Evolutionary conservation across 192 early-diverging fungal species (phyloP).

Genomic region (Umbelopsis isabellina): DNA sequence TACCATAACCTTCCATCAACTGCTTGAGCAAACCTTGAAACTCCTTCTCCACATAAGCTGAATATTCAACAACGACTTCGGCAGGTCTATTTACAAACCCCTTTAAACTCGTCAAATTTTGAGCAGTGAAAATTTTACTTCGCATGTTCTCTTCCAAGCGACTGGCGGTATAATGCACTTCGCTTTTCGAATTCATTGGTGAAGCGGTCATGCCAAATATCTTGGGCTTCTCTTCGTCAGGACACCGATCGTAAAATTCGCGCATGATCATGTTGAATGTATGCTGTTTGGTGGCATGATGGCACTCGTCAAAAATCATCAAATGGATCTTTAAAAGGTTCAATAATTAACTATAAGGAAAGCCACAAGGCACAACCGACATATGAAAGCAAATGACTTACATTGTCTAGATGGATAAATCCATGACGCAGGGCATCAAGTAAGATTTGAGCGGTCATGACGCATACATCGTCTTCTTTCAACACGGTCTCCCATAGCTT

Average conservation of each 20-base stretch:
- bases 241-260: slow-evolving; percentile 72
- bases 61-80: slow-evolving; percentile 55
- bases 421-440: slow-evolving; percentile 76
- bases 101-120: slow-evolving; percentile 34
- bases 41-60: slow-evolving; percentile 45
- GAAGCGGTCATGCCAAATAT: slow-evolving; percentile 96
- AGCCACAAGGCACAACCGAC: background rate
- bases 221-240: slow-evolving; percentile 59
- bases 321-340: slow-evolving; percentile 62
- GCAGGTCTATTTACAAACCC: slow-evolving; percentile 44
- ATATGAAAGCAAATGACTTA: slow-evolving; percentile 31
- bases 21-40: slow-evolving; percentile 46
- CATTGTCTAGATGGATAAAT: slow-evolving; percentile 61
- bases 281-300: slow-evolving; percentile 80
- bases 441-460: slow-evolving; percentile 88
- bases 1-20: slow-evolving; percentile 41
- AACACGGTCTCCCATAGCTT: slow-evolving; percentile 64
- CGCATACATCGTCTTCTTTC: slow-evolving; percentile 69
- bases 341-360: background rate
- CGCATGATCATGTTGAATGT: slow-evolving; percentile 82
- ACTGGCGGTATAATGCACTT: slow-evolving; percentile 22
- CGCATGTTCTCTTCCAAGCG: slow-evolving; percentile 61
- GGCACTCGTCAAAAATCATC: slow-evolving; percentile 95
- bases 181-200: slow-evolving; percentile 54
- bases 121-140: slow-evolving; percentile 60